These are phyloP conservation scores for Thamnidium elegans DNA, from an alignment of 192 early-diverging fungal genomes.

Conservation along the genomic window DNA sequence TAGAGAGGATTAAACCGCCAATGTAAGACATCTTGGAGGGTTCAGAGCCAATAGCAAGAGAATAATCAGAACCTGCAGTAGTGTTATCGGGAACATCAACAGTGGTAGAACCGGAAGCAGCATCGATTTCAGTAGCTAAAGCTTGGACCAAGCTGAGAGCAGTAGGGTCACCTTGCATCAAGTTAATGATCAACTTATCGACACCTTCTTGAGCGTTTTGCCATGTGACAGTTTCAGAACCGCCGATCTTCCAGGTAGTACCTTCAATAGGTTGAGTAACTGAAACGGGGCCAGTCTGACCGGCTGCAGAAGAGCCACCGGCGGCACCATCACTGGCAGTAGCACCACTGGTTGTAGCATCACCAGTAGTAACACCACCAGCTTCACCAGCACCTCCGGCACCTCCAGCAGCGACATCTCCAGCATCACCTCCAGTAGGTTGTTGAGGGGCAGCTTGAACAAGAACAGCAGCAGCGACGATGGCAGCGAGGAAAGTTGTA, in stretches of 20 bases:
- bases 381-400: neutral
- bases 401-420: neutral
- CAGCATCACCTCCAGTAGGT: neutral
- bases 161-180: slow-evolving; percentile 21
- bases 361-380: neutral
- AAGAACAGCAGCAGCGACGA: too few relatives aligned
- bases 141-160: slow-evolving; percentile 15
- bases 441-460: neutral
- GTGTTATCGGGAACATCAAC: slow-evolving; percentile 16
- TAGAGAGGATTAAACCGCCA: slow-evolving; percentile 14
- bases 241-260: slow-evolving; percentile 20
- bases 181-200: slow-evolving; percentile 15
- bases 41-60: slow-evolving; percentile 20
- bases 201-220: slow-evolving; percentile 1
- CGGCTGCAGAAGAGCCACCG: neutral
- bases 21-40: slow-evolving; percentile 22
- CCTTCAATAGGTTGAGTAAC: slow-evolving; percentile 24
- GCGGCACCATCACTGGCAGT: neutral
- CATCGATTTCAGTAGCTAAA: slow-evolving; percentile 9
- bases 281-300: neutral
- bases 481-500: neutral
- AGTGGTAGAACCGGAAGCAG: neutral
- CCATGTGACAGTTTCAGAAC: slow-evolving; percentile 16
- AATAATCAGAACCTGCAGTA: slow-evolving; percentile 17
- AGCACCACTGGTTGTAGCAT: neutral